A percentile compares a stretch with the other conserved stretches of the same genome.
Conservation (phyloP, 371 early-diverging fungal genomes). For the Mortierella sp. region DNA sequence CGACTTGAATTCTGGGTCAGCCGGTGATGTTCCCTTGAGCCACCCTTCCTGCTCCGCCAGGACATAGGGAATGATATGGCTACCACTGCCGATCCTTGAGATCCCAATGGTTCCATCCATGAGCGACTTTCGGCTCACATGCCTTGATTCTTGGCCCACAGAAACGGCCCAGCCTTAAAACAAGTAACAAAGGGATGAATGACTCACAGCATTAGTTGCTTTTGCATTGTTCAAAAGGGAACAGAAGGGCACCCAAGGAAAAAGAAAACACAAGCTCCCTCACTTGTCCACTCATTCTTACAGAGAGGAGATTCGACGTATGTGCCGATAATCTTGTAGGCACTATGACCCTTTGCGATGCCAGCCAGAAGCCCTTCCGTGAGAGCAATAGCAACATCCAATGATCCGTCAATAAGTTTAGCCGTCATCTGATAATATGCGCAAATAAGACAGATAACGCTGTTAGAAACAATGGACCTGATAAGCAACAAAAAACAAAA, state of each 20-base stretch:
- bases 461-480: too few species aligned
- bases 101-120: slow-evolving; percentile 74
- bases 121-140: slow-evolving; percentile 67
- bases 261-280: too few species aligned
- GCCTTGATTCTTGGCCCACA: slow-evolving; percentile 62
- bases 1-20: slow-evolving; percentile 23
- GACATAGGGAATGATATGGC: slow-evolving; percentile 87
- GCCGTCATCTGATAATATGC: slow-evolving; percentile 74
- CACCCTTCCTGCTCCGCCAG: slow-evolving; percentile 79
- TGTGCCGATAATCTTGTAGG: slow-evolving; percentile 78
- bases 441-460: not conserved
- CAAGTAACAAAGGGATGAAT: too few species aligned
- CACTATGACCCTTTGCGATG: slow-evolving; percentile 69
- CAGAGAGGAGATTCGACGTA: slow-evolving; percentile 82
- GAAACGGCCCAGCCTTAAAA: slow-evolving; percentile 85
- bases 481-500: slow-evolving; percentile 50
- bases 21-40: slow-evolving; percentile 54
- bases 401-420: slow-evolving; percentile 71
- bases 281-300: slow-evolving; percentile 44
- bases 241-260: not conserved
- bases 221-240: not conserved
- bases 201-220: too few species aligned
- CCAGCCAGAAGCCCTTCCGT: slow-evolving; percentile 89
- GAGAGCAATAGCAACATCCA: slow-evolving; percentile 86
- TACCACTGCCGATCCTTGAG: slow-evolving; percentile 84